These are phyloP conservation scores for Galerina marginata DNA, from an alignment of 768 basidiomycete genomes.

Conservation along the genomic window DNA sequence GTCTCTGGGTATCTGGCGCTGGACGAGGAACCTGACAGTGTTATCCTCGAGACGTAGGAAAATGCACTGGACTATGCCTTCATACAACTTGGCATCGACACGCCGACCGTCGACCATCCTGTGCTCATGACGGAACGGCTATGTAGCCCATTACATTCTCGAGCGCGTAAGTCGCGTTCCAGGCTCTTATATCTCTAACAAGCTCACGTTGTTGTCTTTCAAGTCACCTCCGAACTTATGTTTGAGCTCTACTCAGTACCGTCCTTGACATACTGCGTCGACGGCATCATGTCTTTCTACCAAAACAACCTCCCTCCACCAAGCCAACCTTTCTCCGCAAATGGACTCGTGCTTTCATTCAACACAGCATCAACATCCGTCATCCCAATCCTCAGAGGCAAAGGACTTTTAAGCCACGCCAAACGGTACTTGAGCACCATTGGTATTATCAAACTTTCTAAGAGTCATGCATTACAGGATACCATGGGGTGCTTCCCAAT, in stretches of 20 bases:
- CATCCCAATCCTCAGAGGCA: slow-evolving; percentile 85
- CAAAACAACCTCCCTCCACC: slow-evolving; percentile 62
- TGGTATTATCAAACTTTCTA: neutral
- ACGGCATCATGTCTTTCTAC: slow-evolving; percentile 93
- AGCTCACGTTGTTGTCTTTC: neutral
- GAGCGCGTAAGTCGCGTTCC: slow-evolving; percentile 65
- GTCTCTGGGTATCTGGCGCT: neutral
- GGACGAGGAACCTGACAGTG: slow-evolving; percentile 12
- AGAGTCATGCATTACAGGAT: slow-evolving; percentile 55
- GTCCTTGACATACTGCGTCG: slow-evolving; percentile 84
- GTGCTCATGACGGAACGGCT: slow-evolving; percentile 93
- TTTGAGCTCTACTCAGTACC: slow-evolving; percentile 94
- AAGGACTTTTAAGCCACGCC: slow-evolving; percentile 81
- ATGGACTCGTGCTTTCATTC: slow-evolving; percentile 90
- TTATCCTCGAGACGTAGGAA: slow-evolving; percentile 67
- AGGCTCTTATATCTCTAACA: slow-evolving; percentile 2
- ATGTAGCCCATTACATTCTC: slow-evolving; percentile 86
- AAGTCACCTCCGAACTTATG: slow-evolving; percentile 95
- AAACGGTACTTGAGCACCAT: slow-evolving; percentile 65
- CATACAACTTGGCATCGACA: slow-evolving; percentile 83
- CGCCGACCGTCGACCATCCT: slow-evolving; percentile 79
- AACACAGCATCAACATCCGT: slow-evolving; percentile 92
- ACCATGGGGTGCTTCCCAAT: slow-evolving; percentile 91
- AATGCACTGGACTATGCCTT: slow-evolving; percentile 93
- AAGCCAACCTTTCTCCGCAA: slow-evolving; percentile 49